Percentiles rank a stretch among this genome's conserved stretches.
These are phyloP conservation scores for Irpex sp. DNA, from an alignment of 1,284 basidiomycete species.

Conservation along the genomic window DNA sequence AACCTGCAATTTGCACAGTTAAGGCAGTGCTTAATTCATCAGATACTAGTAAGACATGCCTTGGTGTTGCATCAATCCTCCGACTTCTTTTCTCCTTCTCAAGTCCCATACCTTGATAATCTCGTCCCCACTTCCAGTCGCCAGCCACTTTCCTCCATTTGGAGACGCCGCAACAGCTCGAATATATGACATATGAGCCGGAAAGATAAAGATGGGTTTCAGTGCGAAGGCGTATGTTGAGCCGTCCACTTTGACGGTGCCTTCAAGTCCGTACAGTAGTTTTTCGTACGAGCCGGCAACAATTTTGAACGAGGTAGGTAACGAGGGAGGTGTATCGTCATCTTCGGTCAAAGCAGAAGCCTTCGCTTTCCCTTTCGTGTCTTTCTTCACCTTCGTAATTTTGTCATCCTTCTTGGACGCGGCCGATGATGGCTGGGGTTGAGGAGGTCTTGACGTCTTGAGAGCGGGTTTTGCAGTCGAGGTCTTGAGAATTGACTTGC, in stretches of 20 bases:
- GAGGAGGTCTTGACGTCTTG: conserved; percentile 7
- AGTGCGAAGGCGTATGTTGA: conserved; percentile 44
- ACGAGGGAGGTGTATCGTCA: conserved; percentile 11
- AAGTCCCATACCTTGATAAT: conserved; percentile 98
- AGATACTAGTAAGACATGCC: conserved; percentile 46
- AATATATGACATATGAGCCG: conserved; percentile 92
- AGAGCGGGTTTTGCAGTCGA: conserved; percentile 4
- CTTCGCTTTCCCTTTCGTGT: conserved; percentile 16
- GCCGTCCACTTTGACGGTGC: conserved; percentile 43
- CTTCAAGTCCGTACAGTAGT: conserved; percentile 88
- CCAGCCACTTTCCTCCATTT: conserved; percentile 90
- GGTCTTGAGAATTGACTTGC: conserved; percentile 10
- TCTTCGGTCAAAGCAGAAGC: conserved; percentile 13
- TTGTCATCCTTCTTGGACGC: conserved; percentile 1
- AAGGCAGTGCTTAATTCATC: conserved; percentile 13
- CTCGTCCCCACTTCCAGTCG: conserved; percentile 93
- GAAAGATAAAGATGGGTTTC: conserved; percentile 92
- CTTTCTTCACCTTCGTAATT: conserved; percentile 1
- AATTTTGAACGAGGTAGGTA: conserved; percentile 72
- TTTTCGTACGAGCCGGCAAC: conserved; percentile 95
- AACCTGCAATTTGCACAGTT: conserved; percentile 50
- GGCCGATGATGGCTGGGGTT: neutral
- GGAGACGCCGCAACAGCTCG: conserved; percentile 87
- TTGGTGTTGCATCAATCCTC: conserved; percentile 89
- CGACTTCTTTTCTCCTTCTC: conserved; percentile 86